Conservation (phyloP, 345 rosid genomes). For the Arabidopsis suecica region DNA sequence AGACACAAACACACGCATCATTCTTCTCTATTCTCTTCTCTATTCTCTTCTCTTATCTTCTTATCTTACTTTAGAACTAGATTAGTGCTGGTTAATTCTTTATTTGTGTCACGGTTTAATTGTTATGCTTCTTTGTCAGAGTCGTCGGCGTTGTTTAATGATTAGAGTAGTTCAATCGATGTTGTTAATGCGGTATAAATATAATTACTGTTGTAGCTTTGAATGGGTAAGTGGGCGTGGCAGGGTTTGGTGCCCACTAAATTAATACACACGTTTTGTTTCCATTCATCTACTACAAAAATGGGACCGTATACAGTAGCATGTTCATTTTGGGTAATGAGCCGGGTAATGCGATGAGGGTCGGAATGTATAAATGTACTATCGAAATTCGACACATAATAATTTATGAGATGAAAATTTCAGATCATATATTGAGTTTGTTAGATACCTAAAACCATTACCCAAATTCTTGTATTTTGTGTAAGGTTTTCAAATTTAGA, state of each 20-base stretch:
- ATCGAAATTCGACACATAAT: background rate
- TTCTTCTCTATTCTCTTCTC: background rate
- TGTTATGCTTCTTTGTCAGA: background rate
- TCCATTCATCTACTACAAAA: background rate
- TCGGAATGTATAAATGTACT: background rate
- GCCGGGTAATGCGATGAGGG: background rate
- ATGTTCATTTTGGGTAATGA: background rate
- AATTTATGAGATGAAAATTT: too few species aligned
- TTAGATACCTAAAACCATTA: too few species aligned
- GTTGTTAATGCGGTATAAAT: background rate
- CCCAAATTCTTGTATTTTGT: too few species aligned
- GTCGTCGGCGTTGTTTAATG: background rate
- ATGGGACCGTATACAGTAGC: background rate
- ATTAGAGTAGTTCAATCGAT: background rate
- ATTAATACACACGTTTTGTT: constrained; percentile 2
- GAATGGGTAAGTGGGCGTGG: constrained; percentile 6
- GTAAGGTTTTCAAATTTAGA: too few species aligned
- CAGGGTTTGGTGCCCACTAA: constrained; percentile 1
- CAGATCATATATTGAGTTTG: too few species aligned
- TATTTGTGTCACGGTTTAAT: background rate
- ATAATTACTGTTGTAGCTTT: background rate
- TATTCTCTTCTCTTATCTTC: constrained; percentile 4
- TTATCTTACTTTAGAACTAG: background rate
- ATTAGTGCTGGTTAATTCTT: background rate
- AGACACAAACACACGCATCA: background rate